A percentile compares a stretch with the other conserved stretches of the same genome.
These are phyloP conservation scores for Aspergillus pseudoviridinutans DNA, from an alignment of 2,329 filamentous ascomycete species.

Conservation along the genomic window DNA sequence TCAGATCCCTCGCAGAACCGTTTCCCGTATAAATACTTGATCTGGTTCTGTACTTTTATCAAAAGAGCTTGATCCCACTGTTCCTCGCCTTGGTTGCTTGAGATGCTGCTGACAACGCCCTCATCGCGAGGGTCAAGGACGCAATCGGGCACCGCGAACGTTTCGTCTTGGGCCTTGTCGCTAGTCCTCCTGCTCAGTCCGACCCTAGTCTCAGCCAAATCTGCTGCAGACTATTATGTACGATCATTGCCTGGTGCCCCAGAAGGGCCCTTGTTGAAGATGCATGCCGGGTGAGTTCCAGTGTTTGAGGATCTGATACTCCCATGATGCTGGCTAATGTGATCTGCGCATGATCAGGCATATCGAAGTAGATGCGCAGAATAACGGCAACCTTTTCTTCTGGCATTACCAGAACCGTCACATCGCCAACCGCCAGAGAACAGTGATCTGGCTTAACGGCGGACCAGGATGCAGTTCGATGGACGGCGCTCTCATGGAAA, in stretches of 20 bases:
- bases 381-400: slow-evolving; percentile 95
- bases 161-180: slow-evolving; percentile 24
- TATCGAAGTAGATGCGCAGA: slow-evolving; percentile 78
- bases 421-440: slow-evolving; percentile 85
- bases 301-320: background rate
- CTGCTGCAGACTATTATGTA: slow-evolving; percentile 85
- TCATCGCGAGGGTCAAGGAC: slow-evolving; percentile 14
- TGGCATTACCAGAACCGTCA: slow-evolving; percentile 97
- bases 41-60: background rate
- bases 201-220: slow-evolving; percentile 40
- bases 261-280: slow-evolving; percentile 74
- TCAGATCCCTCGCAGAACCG: slow-evolving; percentile 11
- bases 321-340: background rate
- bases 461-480: slow-evolving; percentile 96
- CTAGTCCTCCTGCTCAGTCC: slow-evolving; percentile 25
- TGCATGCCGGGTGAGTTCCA: slow-evolving; percentile 86
- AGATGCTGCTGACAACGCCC: slow-evolving; percentile 17
- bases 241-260: slow-evolving; percentile 80
- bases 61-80: background rate
- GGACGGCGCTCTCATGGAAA: slow-evolving; percentile 93
- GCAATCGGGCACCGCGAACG: slow-evolving; percentile 7
- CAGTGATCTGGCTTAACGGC: slow-evolving; percentile 95
- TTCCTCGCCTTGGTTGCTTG: background rate
- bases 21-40: background rate
- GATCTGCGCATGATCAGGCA: slow-evolving; percentile 56